phyloP scores from a whole-genome alignment of 225 moss, liverwort and hornwort genomes.

The Bryum argenteum region DNA sequence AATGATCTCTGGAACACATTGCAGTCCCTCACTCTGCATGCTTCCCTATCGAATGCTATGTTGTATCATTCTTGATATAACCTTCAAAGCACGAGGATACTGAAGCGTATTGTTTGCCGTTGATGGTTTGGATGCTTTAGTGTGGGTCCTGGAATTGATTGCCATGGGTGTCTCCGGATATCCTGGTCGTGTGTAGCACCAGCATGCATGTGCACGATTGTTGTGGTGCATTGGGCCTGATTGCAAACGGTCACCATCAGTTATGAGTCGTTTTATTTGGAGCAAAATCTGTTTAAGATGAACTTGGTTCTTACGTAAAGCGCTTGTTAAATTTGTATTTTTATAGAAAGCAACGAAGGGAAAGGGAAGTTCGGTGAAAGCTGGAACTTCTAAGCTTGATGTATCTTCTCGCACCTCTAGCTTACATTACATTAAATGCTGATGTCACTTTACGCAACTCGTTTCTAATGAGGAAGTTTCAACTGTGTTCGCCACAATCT shows the following conservation, averaged over 20 bases:
- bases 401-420: not conserved
- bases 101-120: not conserved
- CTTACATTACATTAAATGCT: constrained; percentile 17
- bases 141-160: constrained; percentile 61
- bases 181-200: constrained; percentile 47
- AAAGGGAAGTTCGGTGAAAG: constrained; percentile 15
- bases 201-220: constrained; percentile 5
- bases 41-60: not conserved
- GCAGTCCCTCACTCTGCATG: too few relatives aligned
- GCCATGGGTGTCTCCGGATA: constrained; percentile 66
- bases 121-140: constrained; percentile 10
- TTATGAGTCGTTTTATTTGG: too few relatives aligned
- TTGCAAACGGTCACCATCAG: not conserved
- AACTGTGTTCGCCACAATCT: constrained; percentile 16
- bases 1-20: too few relatives aligned
- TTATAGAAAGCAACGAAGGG: constrained; percentile 28
- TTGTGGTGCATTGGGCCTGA: not conserved
- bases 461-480: constrained; percentile 15
- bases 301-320: constrained; percentile 19
- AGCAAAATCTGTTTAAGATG: constrained; percentile 1
- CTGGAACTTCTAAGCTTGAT: constrained; percentile 56
- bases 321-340: constrained; percentile 23
- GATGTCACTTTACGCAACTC: not conserved
- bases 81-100: not conserved
- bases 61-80: not conserved